Base-by-base conservation (phyloP, 2,329 filamentous ascomycete genomes). In the Hymenoscyphus linearis region DNA sequence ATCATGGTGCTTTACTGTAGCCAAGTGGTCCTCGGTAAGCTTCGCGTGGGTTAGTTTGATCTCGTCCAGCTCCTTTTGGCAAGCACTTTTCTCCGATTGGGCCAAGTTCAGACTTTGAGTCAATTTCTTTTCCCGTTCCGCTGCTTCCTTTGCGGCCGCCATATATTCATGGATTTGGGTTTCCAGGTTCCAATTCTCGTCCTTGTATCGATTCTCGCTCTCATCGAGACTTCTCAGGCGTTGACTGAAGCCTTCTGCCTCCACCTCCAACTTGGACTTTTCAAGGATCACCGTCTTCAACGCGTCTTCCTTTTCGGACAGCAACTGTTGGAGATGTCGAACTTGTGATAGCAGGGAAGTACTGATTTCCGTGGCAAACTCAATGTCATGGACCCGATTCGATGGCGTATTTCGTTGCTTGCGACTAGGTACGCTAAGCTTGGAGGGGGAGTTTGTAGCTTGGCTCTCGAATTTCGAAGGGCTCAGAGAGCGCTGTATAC, bases 161-260 rank as follows among this genome's bases (percentile, higher is more conserved):
- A 89, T 82, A 50, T 93, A 80, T 65, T 98, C 93, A 70, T 96
- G 95, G 25, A 96, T 83, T 69, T 92, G 90, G 0, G 93, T 96
- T 75, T 99, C 95, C 40, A 99, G 82, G 65, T 90, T 93, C 95
- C 95, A 99, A 74, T 98, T 99, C 75, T 98, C 95, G 71, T 99
- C 95, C 76, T 97, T 98, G 78, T 96, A 96, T 58, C 91, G 88
- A 70, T 96, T 89, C 74, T 99, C 95, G 73, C 90, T 96, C 76
- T 99, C 95, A 69, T 97, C 93, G 47, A 97, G 80, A 6, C 84
- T 83, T 71, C 90, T 89, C 66, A 98, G 79, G 36, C 92, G 86
- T 73, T 96, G 90, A 58, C 88, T 84, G 65, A 96, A 84, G 2
- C 83, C 85, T 73, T 96, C 89, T 0, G 87, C 84, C 67, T 97